Conservation (phyloP, 2,329 filamentous ascomycete genomes). For the Aspergillus chevalieri region DNA sequence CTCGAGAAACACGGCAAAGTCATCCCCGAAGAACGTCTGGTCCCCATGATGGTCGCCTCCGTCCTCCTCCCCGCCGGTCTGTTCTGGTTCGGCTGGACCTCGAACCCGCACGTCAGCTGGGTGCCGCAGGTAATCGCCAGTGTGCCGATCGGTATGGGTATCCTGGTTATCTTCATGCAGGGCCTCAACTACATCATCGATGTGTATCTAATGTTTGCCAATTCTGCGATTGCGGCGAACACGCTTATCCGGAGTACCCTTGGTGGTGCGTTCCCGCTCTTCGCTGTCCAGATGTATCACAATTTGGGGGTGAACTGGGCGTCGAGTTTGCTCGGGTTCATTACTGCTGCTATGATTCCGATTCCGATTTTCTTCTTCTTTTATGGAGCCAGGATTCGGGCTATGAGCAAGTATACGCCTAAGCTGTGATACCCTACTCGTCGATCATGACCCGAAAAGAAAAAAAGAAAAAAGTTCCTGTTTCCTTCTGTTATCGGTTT, state of each 20-base stretch:
- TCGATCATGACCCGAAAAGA: neutral
- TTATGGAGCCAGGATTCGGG: conserved; percentile 40
- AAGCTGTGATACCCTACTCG: conserved; percentile 11
- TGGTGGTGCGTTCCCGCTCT: conserved; percentile 27
- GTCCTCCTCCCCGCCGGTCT: conserved; percentile 39
- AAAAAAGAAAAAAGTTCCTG: neutral
- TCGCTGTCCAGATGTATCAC: conserved; percentile 29
- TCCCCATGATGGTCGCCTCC: conserved; percentile 41
- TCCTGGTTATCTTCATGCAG: conserved; percentile 38
- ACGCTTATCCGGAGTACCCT: conserved; percentile 29
- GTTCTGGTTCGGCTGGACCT: conserved; percentile 47
- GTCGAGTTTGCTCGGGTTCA: conserved; percentile 30
- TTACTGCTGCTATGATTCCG: conserved; percentile 37
- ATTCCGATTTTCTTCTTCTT: conserved; percentile 44
- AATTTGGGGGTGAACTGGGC: conserved; percentile 33
- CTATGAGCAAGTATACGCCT: conserved; percentile 38
- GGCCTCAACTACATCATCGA: conserved; percentile 38
- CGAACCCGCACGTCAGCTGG: conserved; percentile 37
- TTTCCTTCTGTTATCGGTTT: neutral
- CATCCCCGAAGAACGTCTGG: conserved; percentile 41
- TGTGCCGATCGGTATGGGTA: conserved; percentile 37
- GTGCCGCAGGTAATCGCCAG: conserved; percentile 41
- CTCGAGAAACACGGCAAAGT: conserved; percentile 26
- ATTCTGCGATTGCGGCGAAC: conserved; percentile 35
- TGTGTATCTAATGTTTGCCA: conserved; percentile 32